Evolutionary conservation across 441 rosid species (phyloP), one percentile per base, ranked within the genome.

Genomic region (Omphalea diandra): DNA sequence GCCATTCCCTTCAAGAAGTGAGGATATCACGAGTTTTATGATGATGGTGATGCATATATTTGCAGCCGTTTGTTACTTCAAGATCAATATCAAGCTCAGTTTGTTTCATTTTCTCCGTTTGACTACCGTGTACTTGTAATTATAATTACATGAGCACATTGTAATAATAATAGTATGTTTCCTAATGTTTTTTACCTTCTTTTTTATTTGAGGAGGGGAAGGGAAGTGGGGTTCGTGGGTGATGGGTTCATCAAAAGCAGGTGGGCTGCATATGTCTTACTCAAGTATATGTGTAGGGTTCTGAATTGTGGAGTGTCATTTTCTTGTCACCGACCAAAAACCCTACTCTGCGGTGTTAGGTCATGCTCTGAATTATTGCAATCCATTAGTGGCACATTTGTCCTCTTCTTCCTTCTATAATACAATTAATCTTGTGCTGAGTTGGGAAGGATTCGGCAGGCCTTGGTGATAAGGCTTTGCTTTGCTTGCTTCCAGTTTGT

Each of bases 1-100:
- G 98, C 98, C 71, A 90, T 90, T 54, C 97, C 97, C 31, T 90
- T 93, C 83, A 93, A 90, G 72, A 82, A 70, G 73, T 60, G 36
- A 74, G 20, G 2, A 5, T n/a, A n/a, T 36, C 31, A 49, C 32
- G 29, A 8, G 3, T 43, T 2, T 7, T 41, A 2, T 41, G 8
- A 41, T 41, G 44, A 36, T 40, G 22, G 17, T 53, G 24, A 52
- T 71, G 56, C 64, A 29, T 49, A 10, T 44, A 24, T 36, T 55
- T 31, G 9, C 35, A 47, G 66, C 40, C 12, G 62, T 58, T 32
- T n/a, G 64, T 22, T 63, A 56, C 46, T 27, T 11, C 11, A 40
- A 50, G 52, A 47, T 35, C n/a, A n/a, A n/a, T n/a, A n/a, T n/a
- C 61, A 69, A 75, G 38, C 38, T 26, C 53, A 26, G 35, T 67